Evolutionary conservation across 1,284 basidiomycete species (phyloP), one percentile per base, ranked within the genome.

Genomic region (Microbotryum scabiosae): DNA sequence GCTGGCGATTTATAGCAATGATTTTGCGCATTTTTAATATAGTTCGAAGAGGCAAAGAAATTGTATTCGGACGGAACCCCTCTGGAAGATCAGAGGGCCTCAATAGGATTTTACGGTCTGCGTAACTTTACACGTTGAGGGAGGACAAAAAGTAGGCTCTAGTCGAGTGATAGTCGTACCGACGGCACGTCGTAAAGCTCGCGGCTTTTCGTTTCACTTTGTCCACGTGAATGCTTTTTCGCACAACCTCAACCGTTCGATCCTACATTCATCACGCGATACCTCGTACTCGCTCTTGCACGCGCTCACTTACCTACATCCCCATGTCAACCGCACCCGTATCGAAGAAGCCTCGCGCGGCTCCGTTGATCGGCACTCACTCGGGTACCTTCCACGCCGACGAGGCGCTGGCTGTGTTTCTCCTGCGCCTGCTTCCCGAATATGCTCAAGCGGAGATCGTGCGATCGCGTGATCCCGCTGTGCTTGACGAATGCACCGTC

Each of bases 371-470:
- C 43, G 66, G 63, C n/a, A 67, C 66, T 26, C 66, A 67, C 51
- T 48, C 49, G 12, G 61, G 93, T 25, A 91, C 90, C 0, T 97
- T 97, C 76, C 94, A 98, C 74, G 94, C 91, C 73, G 94, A 98
- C 73, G 93, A 96, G 76, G 90, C 90, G 0, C 81, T 96, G 23
- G 91, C 91, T 1, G 90, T 96, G n/a, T 91, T 87, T 76, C 80
- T 98, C 61, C 80, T 98, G 48, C 84, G 85, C 56, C 84, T 85
- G 70, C 91, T 93, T 1, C 78, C 82, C 25, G 77, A 82, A 26
- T 97, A 89, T 76, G 82, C 80, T 54, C 80, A 84, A 71, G 85
- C 89, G 71, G 89, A 81, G 67, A 74, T 97, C 50, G 86, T 85
- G 71, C 83, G 91, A 45, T 87, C 84, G 51, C 83, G 94, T 57